These are phyloP conservation scores for Botryotinia calthae DNA, from an alignment of 2,329 filamentous ascomycete species.

Conservation along the genomic window DNA sequence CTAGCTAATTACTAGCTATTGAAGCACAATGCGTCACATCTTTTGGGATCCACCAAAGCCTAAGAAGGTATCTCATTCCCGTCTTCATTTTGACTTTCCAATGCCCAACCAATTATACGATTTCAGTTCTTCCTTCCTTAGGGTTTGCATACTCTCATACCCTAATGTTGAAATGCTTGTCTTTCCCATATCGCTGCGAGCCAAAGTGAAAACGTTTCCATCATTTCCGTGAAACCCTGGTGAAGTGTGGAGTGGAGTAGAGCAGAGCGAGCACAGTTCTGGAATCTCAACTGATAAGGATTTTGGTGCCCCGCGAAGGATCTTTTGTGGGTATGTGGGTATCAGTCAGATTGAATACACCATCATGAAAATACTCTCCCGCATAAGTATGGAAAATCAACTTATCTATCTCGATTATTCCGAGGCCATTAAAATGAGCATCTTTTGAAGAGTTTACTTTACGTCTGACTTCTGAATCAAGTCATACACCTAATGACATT, in stretches of 20 bases:
- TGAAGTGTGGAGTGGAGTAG: neutral
- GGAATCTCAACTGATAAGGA: neutral
- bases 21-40: constrained; percentile 13
- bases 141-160: neutral
- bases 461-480: neutral
- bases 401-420: neutral
- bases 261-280: neutral
- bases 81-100: neutral
- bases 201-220: neutral
- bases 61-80: neutral
- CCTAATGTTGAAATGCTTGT: neutral
- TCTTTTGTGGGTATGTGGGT: neutral
- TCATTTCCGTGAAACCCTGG: neutral
- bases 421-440: neutral
- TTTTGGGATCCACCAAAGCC: neutral
- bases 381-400: neutral
- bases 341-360: neutral
- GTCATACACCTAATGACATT: neutral
- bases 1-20: neutral
- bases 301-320: neutral
- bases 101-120: neutral
- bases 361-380: neutral
- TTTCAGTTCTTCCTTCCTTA: neutral
- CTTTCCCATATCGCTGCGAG: neutral
- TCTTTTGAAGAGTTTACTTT: neutral